Evolutionary conservation across 345 rosid genomes (phyloP).

Genomic region (Syzygium jambos): DNA sequence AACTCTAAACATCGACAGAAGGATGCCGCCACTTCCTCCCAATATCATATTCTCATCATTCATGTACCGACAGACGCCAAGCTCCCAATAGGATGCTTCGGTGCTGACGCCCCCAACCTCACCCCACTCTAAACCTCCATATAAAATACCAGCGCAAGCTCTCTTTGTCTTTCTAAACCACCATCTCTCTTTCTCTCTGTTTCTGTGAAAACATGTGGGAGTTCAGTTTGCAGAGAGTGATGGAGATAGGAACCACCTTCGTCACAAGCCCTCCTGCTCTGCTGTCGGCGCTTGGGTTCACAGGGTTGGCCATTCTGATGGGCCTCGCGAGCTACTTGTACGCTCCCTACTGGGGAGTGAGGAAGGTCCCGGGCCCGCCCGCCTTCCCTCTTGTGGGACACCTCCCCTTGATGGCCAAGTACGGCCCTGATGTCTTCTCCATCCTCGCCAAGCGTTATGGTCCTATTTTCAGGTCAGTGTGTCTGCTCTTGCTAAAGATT

Average conservation of each 20-base stretch:
- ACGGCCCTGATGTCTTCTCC: constrained; percentile 79
- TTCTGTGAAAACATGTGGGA: neutral
- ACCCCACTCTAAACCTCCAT: neutral
- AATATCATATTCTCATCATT: neutral
- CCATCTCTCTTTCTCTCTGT: neutral
- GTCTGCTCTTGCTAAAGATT: neutral
- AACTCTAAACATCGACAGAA: too few relatives aligned
- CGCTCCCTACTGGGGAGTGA: constrained; percentile 30
- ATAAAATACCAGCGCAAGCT: neutral
- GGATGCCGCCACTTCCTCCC: neutral
- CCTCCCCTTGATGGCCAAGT: constrained; percentile 84
- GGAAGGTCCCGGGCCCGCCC: constrained; percentile 52
- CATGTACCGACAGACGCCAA: neutral
- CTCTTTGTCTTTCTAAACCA: neutral
- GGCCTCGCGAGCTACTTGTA: constrained; percentile 44
- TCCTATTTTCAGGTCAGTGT: constrained; percentile 74
- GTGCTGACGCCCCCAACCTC: neutral
- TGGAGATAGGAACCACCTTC: neutral
- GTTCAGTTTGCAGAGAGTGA: neutral
- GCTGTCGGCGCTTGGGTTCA: constrained; percentile 13
- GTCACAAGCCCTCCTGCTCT: neutral
- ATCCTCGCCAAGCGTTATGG: constrained; percentile 78
- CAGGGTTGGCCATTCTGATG: constrained; percentile 56
- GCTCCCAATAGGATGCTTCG: neutral
- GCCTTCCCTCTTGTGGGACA: constrained; percentile 64